phyloP scores from a whole-genome alignment of 106 monocot genomes.

The Acorus gramineus region DNA sequence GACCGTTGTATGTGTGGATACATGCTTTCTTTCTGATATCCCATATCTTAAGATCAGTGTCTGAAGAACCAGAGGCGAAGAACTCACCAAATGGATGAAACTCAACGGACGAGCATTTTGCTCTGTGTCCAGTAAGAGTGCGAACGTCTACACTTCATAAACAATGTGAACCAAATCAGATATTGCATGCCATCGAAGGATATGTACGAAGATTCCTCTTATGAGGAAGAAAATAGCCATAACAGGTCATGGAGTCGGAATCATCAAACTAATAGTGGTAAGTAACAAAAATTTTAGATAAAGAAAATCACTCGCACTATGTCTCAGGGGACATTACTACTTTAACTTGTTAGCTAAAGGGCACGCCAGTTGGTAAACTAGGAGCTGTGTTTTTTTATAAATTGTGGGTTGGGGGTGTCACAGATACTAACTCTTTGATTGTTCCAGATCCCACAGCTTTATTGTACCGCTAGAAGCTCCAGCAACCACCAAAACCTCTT shows the following conservation, averaged over 20 bases:
- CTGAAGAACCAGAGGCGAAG: conserved; percentile 85
- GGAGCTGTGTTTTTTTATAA: too few species aligned
- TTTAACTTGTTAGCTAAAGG: too few species aligned
- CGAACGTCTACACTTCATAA: conserved; percentile 62
- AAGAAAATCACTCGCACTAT: too few species aligned
- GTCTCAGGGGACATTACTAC: too few species aligned
- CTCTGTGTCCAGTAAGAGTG: conserved; percentile 67
- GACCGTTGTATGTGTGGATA: conserved; percentile 91
- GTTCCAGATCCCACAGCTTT: conserved; percentile 94
- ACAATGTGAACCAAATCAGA: conserved; percentile 10
- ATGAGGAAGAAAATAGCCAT: too few species aligned
- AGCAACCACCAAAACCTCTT: conserved; percentile 70
- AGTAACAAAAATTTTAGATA: too few species aligned
- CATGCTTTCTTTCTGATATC: conserved; percentile 90
- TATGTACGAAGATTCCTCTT: too few species aligned
- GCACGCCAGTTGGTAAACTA: too few species aligned
- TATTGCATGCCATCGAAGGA: too few species aligned
- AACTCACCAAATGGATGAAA: conserved; percentile 98
- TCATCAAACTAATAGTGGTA: too few species aligned
- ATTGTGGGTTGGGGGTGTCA: too few species aligned
- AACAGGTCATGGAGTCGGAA: too few species aligned
- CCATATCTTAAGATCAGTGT: conserved; percentile 94
- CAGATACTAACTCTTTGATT: conserved; percentile 58
- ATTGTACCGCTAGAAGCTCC: conserved; percentile 76
- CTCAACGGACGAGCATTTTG: conserved; percentile 59